Evolutionary conservation across 257 asterid genomes (phyloP).

Genomic region (Fraxinus cuspidata): DNA sequence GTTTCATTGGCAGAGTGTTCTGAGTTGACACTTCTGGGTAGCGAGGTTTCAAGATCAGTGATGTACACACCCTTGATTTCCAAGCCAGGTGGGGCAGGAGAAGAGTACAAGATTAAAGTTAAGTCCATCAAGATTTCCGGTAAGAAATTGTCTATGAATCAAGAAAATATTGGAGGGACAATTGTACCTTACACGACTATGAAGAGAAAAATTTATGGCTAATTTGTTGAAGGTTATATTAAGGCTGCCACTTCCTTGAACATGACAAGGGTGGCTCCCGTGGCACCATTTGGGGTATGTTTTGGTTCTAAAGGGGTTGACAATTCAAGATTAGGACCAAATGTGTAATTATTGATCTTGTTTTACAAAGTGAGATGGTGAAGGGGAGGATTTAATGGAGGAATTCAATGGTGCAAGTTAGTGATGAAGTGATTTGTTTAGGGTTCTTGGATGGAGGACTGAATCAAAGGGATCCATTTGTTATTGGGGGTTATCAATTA

Average conservation of each 20-base stretch:
- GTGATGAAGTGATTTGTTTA: slow-evolving; percentile 71
- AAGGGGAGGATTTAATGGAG: slow-evolving; percentile 67
- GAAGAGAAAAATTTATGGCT: slow-evolving; percentile 46
- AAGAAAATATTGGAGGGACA: slow-evolving; percentile 41
- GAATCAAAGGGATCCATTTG: slow-evolving; percentile 51
- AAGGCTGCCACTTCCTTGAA: slow-evolving; percentile 48
- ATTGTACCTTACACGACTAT: slow-evolving; percentile 60
- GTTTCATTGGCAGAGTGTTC: slow-evolving; percentile 67
- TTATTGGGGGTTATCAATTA: slow-evolving; percentile 73
- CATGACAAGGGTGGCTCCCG: slow-evolving; percentile 45
- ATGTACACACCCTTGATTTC: slow-evolving; percentile 58
- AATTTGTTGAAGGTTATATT: slow-evolving; percentile 48
- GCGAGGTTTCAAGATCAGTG: slow-evolving; percentile 47
- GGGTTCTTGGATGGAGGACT: slow-evolving; percentile 84
- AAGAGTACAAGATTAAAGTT: slow-evolving; percentile 56
- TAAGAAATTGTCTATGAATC: slow-evolving; percentile 37
- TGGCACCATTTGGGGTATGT: slow-evolving; percentile 74
- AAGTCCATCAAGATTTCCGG: slow-evolving; percentile 62
- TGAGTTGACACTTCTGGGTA: slow-evolving; percentile 17
- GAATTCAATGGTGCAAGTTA: slow-evolving; percentile 63
- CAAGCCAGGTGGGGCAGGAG: slow-evolving; percentile 21
- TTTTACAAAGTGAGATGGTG: slow-evolving; percentile 89
- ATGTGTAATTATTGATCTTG: slow-evolving; percentile 58
- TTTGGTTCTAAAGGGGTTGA: slow-evolving; percentile 46
- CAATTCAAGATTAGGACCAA: slow-evolving; percentile 28